Base-by-base conservation (phyloP, 768 basidiomycete genomes). In the Vararia minispora region DNA sequence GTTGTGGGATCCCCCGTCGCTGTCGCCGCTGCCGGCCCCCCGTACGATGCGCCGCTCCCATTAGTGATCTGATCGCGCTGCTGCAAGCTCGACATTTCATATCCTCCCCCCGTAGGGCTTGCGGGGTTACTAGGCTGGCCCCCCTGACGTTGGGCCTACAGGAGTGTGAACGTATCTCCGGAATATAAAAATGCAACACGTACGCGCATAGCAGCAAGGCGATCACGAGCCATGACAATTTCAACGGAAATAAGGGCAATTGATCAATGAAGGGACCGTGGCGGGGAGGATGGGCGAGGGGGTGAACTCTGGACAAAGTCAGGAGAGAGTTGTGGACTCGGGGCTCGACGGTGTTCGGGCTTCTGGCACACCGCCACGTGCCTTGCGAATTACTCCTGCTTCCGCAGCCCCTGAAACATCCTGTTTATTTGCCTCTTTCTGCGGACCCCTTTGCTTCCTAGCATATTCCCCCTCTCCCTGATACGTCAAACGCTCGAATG, bases 51-150 rank as follows among this genome's bases (percentile, higher is more conserved):
- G 12, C 48, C 48, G 32, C 46, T 48, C 14, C 43, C 44, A 23
- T 48, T 42, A 22, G 54, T 37, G 41, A 48, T 27, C 17, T 33
- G 36, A 36, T 41, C 45, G 24, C 44, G 52, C 12, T 41, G 42
- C 14, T 35, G 45, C 38, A 58, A 12, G 30, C 48, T 50, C 7
- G 53, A 40, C 59, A 61, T 53, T 48, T 61, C 59, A 28, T 57
- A 54, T 27, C 47, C 50, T n/a, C n/a, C n/a, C 25, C 45, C 37
- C 6, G 39, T 37, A 8, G 35, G 42, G 39, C 40, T 35, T 13
- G 38, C 23, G 17, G 45, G 35, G 18, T 41, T n/a, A n/a, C n/a
- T 34, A n/a, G 35, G 48, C 29, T 53, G 51, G 2, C 52, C 50
- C 24, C 48, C 53, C 38, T 54, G 54, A 39, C 57, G 41, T 42